Evolutionary conservation across 106 monocot genomes (phyloP).

Genomic region (Dactylorhiza incarnata): DNA sequence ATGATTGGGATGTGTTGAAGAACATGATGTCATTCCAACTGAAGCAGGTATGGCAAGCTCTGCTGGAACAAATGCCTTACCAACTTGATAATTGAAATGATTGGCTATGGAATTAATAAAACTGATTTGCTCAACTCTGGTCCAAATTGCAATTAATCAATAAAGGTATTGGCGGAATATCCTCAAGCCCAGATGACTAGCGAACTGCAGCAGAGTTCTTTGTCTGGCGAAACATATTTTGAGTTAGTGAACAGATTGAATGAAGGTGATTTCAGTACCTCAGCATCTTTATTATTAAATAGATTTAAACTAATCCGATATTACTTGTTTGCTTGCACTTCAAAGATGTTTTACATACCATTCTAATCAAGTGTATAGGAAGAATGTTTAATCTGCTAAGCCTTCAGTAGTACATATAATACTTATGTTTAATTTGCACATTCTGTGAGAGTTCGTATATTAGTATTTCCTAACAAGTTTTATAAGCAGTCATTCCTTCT

Average conservation of each 20-base stretch:
- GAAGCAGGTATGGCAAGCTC: slow-evolving; percentile 90
- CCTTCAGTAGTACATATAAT: no score
- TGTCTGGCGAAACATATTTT: slow-evolving; percentile 53
- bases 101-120: background rate
- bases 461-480: no score
- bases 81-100: background rate
- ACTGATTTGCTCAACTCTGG: background rate
- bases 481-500: no score
- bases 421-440: no score
- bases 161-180: slow-evolving; percentile 80
- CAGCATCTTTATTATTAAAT: background rate
- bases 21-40: slow-evolving; percentile 56
- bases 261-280: slow-evolving; percentile 54
- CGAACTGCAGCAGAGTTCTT: slow-evolving; percentile 39
- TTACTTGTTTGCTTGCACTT: background rate
- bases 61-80: slow-evolving; percentile 7
- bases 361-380: no score
- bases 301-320: background rate
- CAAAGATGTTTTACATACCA: no score
- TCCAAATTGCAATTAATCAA: slow-evolving; percentile 12
- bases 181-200: slow-evolving; percentile 40
- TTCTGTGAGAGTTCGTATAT: no score
- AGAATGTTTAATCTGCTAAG: no score
- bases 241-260: slow-evolving; percentile 68
- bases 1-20: slow-evolving; percentile 84